Conservation (phyloP, 768 basidiomycete genomes). For the Suillus plorans region DNA sequence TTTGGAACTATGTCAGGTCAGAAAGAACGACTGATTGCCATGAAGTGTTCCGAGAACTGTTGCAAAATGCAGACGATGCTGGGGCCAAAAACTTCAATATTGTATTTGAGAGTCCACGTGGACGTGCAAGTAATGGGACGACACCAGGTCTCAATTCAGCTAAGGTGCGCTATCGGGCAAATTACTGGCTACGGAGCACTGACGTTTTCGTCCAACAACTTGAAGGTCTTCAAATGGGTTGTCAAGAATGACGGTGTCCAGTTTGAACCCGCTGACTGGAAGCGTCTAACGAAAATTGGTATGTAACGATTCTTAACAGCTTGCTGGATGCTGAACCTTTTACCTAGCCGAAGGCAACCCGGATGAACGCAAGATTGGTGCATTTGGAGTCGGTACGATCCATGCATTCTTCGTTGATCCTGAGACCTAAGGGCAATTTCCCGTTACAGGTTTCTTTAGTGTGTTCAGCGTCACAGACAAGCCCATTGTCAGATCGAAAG, state of each 20-base stretch:
- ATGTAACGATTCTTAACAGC: not conserved
- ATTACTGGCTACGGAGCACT: not conserved
- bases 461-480: constrained; percentile 30
- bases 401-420: not conserved
- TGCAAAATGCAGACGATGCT: constrained; percentile 60
- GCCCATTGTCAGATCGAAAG: constrained; percentile 24
- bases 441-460: constrained; percentile 22
- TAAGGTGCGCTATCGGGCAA: not conserved
- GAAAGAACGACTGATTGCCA: not conserved
- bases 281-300: constrained; percentile 45
- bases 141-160: not conserved
- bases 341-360: constrained; percentile 49
- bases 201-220: constrained; percentile 15
- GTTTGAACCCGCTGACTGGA: constrained; percentile 48
- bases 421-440: not conserved
- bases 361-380: constrained; percentile 52
- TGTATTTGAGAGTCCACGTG: constrained; percentile 30
- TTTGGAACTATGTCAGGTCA: not conserved
- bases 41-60: constrained; percentile 48
- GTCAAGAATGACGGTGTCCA: constrained; percentile 48
- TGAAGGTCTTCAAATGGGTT: constrained; percentile 36
- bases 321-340: not conserved
- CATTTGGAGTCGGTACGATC: constrained; percentile 35
- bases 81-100: constrained; percentile 34
- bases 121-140: constrained; percentile 4